Evolutionary conservation across 768 basidiomycete species (phyloP), one percentile per base, ranked within the genome.

Genomic region (Phylloporus arenicola): DNA sequence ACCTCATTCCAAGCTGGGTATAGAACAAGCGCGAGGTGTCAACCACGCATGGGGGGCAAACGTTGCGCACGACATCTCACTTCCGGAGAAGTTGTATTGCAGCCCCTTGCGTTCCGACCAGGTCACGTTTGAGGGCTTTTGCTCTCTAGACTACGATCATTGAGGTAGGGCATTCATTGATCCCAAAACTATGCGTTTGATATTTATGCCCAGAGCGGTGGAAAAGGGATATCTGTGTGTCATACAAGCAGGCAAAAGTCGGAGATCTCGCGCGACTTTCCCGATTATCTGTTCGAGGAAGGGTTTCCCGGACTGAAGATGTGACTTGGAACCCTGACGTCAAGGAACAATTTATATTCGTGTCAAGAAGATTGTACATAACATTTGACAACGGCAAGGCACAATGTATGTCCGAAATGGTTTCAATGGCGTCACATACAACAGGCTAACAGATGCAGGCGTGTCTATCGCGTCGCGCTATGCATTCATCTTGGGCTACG

Each of bases 181-280:
- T 1, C 7, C 14, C 33, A 17, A 16, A 3, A 6, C 45, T 30
- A 20, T 35, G 6, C 3, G 20, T 43, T 58, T 20, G 46, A 2
- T 34, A 5, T 30, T 13, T 40, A 1, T 27, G 7, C 10, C 1
- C 24, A 89, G 88, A 76, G 79, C 43, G 78, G 86, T 25, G 87
- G 89, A 63, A 51, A 77, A 79, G 51, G 80, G 86, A 74, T 78
- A 1, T 84, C 88, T 52, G 86, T 85, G 0, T 88, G 85, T 58
- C 87, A 90, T 63, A 75, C 77, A 54, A 77, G 87, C 13, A 70
- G 72, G 17, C 70, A 73, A 2, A 70, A 67, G 30, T 71, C 77
- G 0, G 72, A 77, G 47, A 82, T 89, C 52, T 56, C 64, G 0
- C 50, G 51, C 0, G 56, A 72, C 7, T 86, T 67, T 59, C 80